Conservation (phyloP, 441 rosid genomes). For the Corymbia calophylla region DNA sequence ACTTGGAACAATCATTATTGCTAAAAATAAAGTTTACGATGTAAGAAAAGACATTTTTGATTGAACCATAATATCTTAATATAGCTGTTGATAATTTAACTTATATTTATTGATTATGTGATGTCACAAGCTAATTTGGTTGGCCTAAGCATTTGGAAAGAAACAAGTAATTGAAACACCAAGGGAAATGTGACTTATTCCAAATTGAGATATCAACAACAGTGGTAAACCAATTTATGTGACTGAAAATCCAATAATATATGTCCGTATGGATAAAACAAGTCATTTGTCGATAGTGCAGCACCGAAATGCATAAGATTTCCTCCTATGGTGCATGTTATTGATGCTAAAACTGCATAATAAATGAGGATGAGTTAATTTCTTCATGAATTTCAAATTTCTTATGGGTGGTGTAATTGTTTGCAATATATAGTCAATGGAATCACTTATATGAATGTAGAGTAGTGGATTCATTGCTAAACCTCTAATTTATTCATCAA, state of each 20-base stretch:
- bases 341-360: background rate
- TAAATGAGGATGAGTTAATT: background rate
- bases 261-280: background rate
- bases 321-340: background rate
- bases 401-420: background rate
- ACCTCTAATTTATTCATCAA: background rate
- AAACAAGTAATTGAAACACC: too few species aligned
- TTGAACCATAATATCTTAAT: background rate
- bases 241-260: background rate
- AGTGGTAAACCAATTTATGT: background rate
- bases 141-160: background rate
- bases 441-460: background rate
- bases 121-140: background rate
- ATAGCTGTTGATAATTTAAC: background rate
- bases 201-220: background rate
- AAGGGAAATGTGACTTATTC: background rate
- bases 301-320: background rate
- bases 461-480: background rate
- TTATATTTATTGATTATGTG: background rate
- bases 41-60: background rate
- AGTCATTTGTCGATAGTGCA: background rate
- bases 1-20: background rate
- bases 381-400: background rate
- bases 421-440: background rate
- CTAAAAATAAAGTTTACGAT: background rate